Base-by-base conservation (phyloP, 1,284 basidiomycete species). In the Testicularia cyperi region DNA sequence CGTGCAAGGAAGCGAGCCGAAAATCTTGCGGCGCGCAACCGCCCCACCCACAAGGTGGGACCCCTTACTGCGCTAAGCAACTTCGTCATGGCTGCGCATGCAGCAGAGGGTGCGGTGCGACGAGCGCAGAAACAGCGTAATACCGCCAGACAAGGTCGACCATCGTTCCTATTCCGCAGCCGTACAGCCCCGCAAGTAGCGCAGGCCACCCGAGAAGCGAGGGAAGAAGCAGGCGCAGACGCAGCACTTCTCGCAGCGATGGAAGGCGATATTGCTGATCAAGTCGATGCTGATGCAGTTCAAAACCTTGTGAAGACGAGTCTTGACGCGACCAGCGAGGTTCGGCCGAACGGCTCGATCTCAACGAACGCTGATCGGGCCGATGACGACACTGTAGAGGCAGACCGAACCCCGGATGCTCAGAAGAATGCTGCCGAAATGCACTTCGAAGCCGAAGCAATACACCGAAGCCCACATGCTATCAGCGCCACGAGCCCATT, bases 1-100 rank as follows among this genome's bases (percentile, higher is more conserved):
- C 45, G 58, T 38, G 63, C 49, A 2, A 44, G 55, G 27, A 66
- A 70, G 44, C 44, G 64, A 21, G 40, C 70, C 1, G 68, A 74
- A 29, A 40, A 46, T n/a, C 46, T 71, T 1, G 52, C 44, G 3
- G 65, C 65, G 21, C 61, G 68, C 19, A 73, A 75, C 35, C 54
- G 72, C 14, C 73, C 73, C 1, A 52, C 67, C 9, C 69, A 73
- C 53, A 70, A 74, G 25, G 67, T 66, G 0, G 73, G 69, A 9
- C 46, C 65, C 19, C 42, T 74, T 9, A 70, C 66, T 1, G 73
- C 73, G 0, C 46, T 75, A 32, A 42, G 48, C 44, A 73, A 75
- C 36, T 75, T 75, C 47, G 70, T 75, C 22, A 65, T 56, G 13
- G 71, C 73, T 13, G 73, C 73, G 4, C 65, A 74, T 34, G 72